Percentiles rank a stretch among this genome's conserved stretches.
These are phyloP conservation scores for Dothistroma septosporum DNA, from an alignment of 2,329 filamentous ascomycete genomes.

Conservation along the genomic window DNA sequence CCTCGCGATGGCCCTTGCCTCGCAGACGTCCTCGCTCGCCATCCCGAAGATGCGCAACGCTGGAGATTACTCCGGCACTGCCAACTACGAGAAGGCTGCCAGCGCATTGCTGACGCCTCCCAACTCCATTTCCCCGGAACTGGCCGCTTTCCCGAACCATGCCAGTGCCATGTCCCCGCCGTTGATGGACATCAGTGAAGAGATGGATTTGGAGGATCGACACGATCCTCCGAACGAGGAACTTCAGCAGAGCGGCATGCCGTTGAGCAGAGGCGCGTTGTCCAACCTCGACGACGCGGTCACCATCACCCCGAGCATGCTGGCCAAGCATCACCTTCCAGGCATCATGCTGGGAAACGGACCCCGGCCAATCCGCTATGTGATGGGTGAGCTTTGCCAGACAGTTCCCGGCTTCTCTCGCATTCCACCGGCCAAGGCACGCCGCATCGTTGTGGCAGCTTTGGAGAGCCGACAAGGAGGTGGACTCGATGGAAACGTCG, in stretches of 20 bases:
- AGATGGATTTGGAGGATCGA: constrained; percentile 67
- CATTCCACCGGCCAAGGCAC: constrained; percentile 83
- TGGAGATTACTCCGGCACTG: constrained; percentile 25
- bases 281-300: constrained; percentile 66
- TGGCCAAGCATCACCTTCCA: constrained; percentile 86
- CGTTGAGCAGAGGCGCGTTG: constrained; percentile 50
- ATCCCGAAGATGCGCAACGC: constrained; percentile 27
- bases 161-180: constrained; percentile 45
- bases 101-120: constrained; percentile 78
- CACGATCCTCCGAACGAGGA: constrained; percentile 39
- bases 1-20: constrained; percentile 34
- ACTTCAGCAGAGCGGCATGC: constrained; percentile 31
- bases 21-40: constrained; percentile 29
- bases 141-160: constrained; percentile 76
- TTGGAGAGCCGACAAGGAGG: constrained; percentile 71
- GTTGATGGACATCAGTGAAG: constrained; percentile 65
- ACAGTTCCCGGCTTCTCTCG: constrained; percentile 88
- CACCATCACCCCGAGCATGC: constrained; percentile 76
- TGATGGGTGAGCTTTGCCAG: constrained; percentile 91
- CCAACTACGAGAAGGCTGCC: constrained; percentile 28
- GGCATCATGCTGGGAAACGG: constrained; percentile 86
- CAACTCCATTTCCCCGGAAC: constrained; percentile 86
- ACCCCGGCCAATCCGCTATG: constrained; percentile 86
- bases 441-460: constrained; percentile 85
- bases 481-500: constrained; percentile 63